Base-by-base conservation (phyloP, 179 eudicot genomes). In the Actinidia chinensis region DNA sequence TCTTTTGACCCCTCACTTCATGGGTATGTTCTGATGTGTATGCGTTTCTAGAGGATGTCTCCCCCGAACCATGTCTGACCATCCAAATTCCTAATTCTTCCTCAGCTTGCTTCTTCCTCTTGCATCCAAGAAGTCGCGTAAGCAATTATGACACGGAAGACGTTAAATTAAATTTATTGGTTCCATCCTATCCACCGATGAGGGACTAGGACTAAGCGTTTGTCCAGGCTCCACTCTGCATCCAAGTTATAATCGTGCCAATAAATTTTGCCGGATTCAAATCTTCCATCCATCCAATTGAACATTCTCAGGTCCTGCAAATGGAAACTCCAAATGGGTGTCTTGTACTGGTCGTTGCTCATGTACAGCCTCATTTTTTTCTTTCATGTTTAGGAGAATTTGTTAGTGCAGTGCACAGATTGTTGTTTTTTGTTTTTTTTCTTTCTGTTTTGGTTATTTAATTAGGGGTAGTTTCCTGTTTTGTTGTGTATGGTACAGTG, bases 41-140 rank as follows among this genome's bases (percentile, higher is more conserved):
- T 2, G 92, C 90, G 8, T 87, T 74, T 68, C 81, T 89, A 2
- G 12, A 58, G 23, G 42, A 71, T 25, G 92, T 89, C 51, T 60
- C 71, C 15, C 92, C 92, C 18, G 88, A 81, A 47, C 89, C 90
- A 5, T 89, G 92, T 68, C 87, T 86, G 2, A 88, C 84, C 55
- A 85, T 89, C 66, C 78, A 83, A 33, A 59, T 69, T 44, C 44
- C 80, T 13, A 56, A 65, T 79, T 79, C 64, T 48, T 68, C 83
- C 22, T 64, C 82, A 0, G 77, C 43, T 69, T 81, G 83, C 65
- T 74, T 56, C 56, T 52, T 70, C 63, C 73, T 78, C 50, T 52
- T 73, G 60, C 18, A 66, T 40, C 78, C 78, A 43, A 77, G 66
- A 36, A 75, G 79, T 55, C 77, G 40, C 8, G 83, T 78, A n/a